These are phyloP conservation scores for Colletotrichum limetticola DNA, from an alignment of 2,329 filamentous ascomycete species.

Conservation along the genomic window DNA sequence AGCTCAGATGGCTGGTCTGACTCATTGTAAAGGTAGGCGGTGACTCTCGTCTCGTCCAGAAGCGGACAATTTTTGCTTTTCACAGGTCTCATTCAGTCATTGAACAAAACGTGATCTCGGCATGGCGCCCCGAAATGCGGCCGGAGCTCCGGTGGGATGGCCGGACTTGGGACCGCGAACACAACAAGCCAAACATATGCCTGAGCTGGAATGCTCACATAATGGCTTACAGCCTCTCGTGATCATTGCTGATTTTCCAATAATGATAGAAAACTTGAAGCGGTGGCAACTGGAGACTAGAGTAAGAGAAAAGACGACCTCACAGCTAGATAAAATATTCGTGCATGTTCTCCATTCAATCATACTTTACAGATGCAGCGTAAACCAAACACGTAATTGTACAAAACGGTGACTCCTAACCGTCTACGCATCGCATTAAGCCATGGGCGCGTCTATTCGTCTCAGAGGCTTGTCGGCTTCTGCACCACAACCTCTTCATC, in stretches of 20 bases:
- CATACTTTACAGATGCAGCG: slow-evolving; percentile 25
- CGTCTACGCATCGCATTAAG: slow-evolving; percentile 12
- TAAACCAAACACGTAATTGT: slow-evolving; percentile 34
- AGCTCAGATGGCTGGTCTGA: background rate
- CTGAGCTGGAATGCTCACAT: background rate
- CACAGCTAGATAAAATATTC: background rate
- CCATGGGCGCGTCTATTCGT: slow-evolving; percentile 14
- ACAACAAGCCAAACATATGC: background rate
- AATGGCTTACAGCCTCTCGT: background rate
- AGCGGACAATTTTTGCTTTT: background rate
- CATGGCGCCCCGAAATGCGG: background rate
- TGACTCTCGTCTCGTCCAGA: background rate
- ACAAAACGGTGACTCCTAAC: slow-evolving; percentile 17
- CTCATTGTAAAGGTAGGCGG: background rate
- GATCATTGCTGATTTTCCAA: background rate
- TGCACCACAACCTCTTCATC: slow-evolving; percentile 56
- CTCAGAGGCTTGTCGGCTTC: slow-evolving; percentile 28
- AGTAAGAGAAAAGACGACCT: background rate
- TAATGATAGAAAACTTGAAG: background rate
- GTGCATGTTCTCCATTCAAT: slow-evolving; percentile 23
- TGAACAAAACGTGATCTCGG: background rate
- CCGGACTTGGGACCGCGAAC: background rate
- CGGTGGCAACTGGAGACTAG: background rate
- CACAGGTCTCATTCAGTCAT: background rate
- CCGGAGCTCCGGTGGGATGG: background rate